phyloP scores from a whole-genome alignment of 805 yeast genomes.

The Yarrowia phangngaensis region DNA sequence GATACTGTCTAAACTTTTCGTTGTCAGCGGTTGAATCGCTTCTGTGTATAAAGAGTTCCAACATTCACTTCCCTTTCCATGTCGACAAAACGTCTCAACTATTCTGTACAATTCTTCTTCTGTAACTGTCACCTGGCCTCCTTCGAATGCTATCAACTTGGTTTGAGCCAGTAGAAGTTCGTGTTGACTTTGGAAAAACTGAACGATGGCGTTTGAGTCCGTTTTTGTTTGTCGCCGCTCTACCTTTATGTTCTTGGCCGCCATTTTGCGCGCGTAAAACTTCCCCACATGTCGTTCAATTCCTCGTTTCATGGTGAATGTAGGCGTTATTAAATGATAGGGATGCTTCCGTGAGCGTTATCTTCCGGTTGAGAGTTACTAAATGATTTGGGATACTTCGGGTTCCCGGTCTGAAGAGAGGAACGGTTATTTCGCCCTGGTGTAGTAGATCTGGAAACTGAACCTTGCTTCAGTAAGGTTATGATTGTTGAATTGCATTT shows the following conservation, averaged over 20 bases:
- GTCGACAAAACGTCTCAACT: constrained; percentile 20
- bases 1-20: constrained; percentile 4
- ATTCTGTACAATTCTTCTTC: constrained; percentile 18
- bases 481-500: too few relatives aligned
- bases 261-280: constrained; percentile 20
- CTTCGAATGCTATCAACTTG: neutral
- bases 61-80: constrained; percentile 8
- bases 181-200: constrained; percentile 11
- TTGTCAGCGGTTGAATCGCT: constrained; percentile 4
- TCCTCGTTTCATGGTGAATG: constrained; percentile 15
- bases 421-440: too few relatives aligned
- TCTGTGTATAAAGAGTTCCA: constrained; percentile 1
- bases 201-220: constrained; percentile 7
- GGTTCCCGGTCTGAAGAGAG: too few relatives aligned
- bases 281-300: constrained; percentile 25
- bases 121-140: neutral
- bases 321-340: too few relatives aligned
- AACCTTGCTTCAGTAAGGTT: too few relatives aligned
- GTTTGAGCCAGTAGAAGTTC: neutral
- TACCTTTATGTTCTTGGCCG: constrained; percentile 24
- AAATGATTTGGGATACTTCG: too few relatives aligned
- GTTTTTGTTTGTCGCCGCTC: constrained; percentile 4
- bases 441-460: too few relatives aligned
- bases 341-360: too few relatives aligned
- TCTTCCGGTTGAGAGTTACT: too few relatives aligned